phyloP scores from a whole-genome alignment of 768 basidiomycete species.

The Hygrophorus russula region DNA sequence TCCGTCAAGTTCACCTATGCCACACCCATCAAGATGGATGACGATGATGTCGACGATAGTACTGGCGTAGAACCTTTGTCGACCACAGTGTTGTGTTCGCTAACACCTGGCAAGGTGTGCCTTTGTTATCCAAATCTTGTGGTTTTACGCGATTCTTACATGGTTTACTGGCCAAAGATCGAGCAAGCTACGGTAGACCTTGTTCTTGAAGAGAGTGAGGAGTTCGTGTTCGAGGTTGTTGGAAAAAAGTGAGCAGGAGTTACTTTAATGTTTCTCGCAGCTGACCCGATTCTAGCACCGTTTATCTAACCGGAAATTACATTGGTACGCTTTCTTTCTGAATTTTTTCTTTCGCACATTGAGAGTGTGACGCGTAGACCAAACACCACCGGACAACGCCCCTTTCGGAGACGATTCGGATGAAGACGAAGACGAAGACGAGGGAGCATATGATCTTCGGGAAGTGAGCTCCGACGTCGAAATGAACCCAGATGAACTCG shows the following conservation, averaged over 20 bases:
- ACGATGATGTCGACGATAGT: constrained; percentile 36
- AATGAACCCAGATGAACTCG: constrained; percentile 50
- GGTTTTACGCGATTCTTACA: constrained; percentile 3
- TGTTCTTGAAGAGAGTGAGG: constrained; percentile 53
- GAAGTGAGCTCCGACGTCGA: constrained; percentile 82
- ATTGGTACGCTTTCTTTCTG: constrained; percentile 37
- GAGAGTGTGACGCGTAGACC: constrained; percentile 28
- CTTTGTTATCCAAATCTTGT: constrained; percentile 1
- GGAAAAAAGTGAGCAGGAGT: constrained; percentile 63
- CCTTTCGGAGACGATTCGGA: constrained; percentile 32
- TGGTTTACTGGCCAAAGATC: constrained; percentile 33
- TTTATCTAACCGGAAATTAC: constrained; percentile 80
- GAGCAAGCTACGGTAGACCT: constrained; percentile 69
- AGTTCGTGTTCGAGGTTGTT: constrained; percentile 55
- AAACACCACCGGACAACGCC: constrained; percentile 34
- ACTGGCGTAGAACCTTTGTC: constrained; percentile 20
- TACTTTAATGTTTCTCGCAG: constrained; percentile 6
- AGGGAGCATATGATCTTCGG: constrained; percentile 54
- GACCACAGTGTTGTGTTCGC: constrained; percentile 60
- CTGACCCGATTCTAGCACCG: constrained; percentile 29
- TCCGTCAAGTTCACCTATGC: constrained; percentile 58
- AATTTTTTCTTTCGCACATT: background rate
- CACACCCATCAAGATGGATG: constrained; percentile 22
- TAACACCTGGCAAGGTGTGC: constrained; percentile 73
- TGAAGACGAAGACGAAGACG: constrained; percentile 43